Evolutionary conservation across 2,329 filamentous ascomycete genomes (phyloP).

Genomic region (Chaetomiaceae sp.): DNA sequence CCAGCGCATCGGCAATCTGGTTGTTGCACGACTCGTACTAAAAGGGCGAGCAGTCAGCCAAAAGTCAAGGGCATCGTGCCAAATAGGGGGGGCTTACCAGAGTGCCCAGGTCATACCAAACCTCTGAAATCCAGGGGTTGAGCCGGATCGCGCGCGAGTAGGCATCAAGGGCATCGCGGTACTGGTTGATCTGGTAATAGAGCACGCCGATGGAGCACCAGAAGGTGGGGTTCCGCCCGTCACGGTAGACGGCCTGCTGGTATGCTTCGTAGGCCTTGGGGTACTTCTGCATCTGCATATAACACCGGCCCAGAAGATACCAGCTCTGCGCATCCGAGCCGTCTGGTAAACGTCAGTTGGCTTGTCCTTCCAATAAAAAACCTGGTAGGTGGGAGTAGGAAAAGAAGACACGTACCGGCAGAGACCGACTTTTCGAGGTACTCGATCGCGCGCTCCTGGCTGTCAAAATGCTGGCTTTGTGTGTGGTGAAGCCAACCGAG

Average conservation of each 20-base stretch:
- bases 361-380: conserved; percentile 3
- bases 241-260: conserved; percentile 96
- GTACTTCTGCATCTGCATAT: conserved; percentile 99
- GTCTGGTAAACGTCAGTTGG: conserved; percentile 52
- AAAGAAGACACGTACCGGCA: conserved; percentile 59
- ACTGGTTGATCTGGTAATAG: conserved; percentile 99
- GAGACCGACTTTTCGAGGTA: conserved; percentile 95
- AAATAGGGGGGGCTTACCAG: conserved; percentile 57
- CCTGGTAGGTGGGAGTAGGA: too few relatives aligned
- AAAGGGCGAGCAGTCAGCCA: conserved; percentile 15
- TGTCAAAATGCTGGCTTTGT: conserved; percentile 83
- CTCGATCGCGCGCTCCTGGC: conserved; percentile 93
- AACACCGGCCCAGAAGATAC: conserved; percentile 95
- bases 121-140: conserved; percentile 97
- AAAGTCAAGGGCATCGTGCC: conserved; percentile 9
- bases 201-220: conserved; percentile 99
- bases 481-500: conserved; percentile 97
- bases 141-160: conserved; percentile 94
- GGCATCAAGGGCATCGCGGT: conserved; percentile 93
- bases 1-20: conserved; percentile 91
- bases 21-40: conserved; percentile 99
- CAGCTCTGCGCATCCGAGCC: conserved; percentile 95
- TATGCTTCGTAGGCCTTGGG: conserved; percentile 98
- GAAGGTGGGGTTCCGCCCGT: conserved; percentile 95
- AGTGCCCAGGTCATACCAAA: conserved; percentile 98